Evolutionary conservation across 2,329 filamentous ascomycete species (phyloP), one percentile per base, ranked within the genome.

Genomic region (Xylogone sp.): DNA sequence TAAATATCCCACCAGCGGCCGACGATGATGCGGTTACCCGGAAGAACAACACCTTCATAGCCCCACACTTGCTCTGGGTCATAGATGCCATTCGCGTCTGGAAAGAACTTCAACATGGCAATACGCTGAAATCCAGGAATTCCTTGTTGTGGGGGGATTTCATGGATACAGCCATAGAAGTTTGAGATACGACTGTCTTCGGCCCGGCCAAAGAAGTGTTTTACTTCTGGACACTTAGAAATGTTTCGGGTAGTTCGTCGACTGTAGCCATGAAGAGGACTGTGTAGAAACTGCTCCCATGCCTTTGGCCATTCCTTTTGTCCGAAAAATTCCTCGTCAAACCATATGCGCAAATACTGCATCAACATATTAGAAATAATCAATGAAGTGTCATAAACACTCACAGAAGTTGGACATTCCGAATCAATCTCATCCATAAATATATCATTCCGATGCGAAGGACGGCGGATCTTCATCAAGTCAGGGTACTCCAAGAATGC

Each of bases 91-190:
- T 61, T 46, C 8, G 51, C 43, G 12, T 54, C 42, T 2, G 57
- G 53, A 39, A 60, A 62, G 48, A 77, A 76, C 61, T 78, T 79
- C 70, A 81, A 75, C 66, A 82, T 75, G 0, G 72, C 76, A 50
- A 82, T 66, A 27, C 77, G 71, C 64, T 79, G 75, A 68, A 75
- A 82, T 19, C 79, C 79, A 0, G 73, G 70, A 12, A 82, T 74
- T 1, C 68, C 70, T 16, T 69, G 54, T 55, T 82, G 78, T 2
- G 66, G 57, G 1, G 74, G 74, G 1, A 82, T 62, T 0, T 71
- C 64, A 56, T 79, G 77, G 19, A 82, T 63, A 67, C 74, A 77
- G 43, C 78, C 78, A 49, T 59, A 65, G 24, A 66, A 58, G 39
- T 65, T 57, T 4, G 58, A 61, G 29, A 50, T 53, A 3, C 59